A percentile compares a stretch with the other conserved stretches of the same genome.
These are phyloP conservation scores for Penicillium psychrofluorescens DNA, from an alignment of 495 filamentous ascomycete genomes.

Conservation along the genomic window DNA sequence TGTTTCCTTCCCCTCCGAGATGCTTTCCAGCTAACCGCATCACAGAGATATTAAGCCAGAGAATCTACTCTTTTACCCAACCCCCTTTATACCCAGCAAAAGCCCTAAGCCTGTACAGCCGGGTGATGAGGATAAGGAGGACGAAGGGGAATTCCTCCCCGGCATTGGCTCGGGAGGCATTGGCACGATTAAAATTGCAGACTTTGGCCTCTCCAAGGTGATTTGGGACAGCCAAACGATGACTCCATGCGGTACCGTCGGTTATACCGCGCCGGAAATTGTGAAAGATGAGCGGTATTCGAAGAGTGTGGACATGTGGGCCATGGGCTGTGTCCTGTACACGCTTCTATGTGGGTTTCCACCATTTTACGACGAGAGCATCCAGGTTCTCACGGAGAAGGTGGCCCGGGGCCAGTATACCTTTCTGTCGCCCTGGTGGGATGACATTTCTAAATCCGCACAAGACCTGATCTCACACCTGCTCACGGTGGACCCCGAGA, in stretches of 20 bases:
- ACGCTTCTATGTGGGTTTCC: constrained; percentile 96
- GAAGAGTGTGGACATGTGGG: constrained; percentile 99
- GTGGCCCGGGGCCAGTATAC: constrained; percentile 95
- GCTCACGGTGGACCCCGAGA: constrained; percentile 84
- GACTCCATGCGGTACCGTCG: constrained; percentile 97
- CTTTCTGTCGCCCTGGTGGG: constrained; percentile 98
- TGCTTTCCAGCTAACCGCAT: constrained; percentile 3
- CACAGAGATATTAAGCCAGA: constrained; percentile 96
- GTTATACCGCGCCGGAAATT: constrained; percentile 98
- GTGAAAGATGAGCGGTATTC: constrained; percentile 98
- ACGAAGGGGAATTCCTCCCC: constrained; percentile 87
- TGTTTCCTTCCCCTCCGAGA: constrained; percentile 11
- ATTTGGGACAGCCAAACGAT: constrained; percentile 99
- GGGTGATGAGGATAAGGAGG: constrained; percentile 94
- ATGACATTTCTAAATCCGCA: constrained; percentile 92
- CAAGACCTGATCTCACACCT: constrained; percentile 93
- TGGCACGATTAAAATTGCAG: constrained; percentile 91
- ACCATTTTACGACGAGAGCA: constrained; percentile 97
- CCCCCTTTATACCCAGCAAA: constrained; percentile 71
- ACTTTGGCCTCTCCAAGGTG: constrained; percentile 95
- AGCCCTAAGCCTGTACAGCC: constrained; percentile 67
- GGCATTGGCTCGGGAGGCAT: constrained; percentile 89
- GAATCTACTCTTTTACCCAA: constrained; percentile 89
- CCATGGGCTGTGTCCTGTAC: constrained; percentile 92
- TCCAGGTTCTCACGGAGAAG: constrained; percentile 95